Evolutionary conservation across 208 protist genomes (phyloP), one percentile per base, ranked within the genome.

Genomic region (Strigomonas culicis): DNA sequence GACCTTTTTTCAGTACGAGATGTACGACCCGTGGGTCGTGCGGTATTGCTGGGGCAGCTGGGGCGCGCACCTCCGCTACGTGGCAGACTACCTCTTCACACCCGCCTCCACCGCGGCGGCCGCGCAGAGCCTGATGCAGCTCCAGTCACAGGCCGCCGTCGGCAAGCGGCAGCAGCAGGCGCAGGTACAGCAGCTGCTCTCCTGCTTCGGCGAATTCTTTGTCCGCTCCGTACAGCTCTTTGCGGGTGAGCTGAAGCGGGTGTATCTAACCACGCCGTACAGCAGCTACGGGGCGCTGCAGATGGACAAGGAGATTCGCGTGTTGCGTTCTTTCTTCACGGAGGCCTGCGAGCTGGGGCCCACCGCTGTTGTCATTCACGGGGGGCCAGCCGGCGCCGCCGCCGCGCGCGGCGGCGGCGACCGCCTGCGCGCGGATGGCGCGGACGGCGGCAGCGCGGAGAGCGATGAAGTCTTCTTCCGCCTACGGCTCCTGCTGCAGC

Each of bases 1-100:
- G 39, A 60, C 75, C 27, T 86, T 88, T 70, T 93, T 88, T 67
- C 81, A 89, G 49, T 88, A 84, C 53, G 89, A 95, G 65, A 49
- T 95, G 55, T 86, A 79, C 56, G 86, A 95, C 61, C 84, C 80
- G 62, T 95, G 89, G 86, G 89, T 83, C 70, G 80, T 91, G 72
- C 73, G 21, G 86, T 70, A 49, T 53, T 90, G 24, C 52, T 74
- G 30, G 79, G 78, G 28, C 70, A 74, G 34, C 63, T 60, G n/a
- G 61, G 62, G 0, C 43, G 73, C 7, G 58, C 90, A 6, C 41
- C 78, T 31, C 24, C 17, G 6, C 11, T 30, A 58, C 17, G 25
- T 58, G n/a, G n/a, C 13, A 58, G 36, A 58, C 52, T 31, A 4
- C 44, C 44, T 60, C 39, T 60, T n/a, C 79, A 84, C 55, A 62